Base-by-base conservation (phyloP, 2,329 filamentous ascomycete species). In the Moelleriella libera region DNA sequence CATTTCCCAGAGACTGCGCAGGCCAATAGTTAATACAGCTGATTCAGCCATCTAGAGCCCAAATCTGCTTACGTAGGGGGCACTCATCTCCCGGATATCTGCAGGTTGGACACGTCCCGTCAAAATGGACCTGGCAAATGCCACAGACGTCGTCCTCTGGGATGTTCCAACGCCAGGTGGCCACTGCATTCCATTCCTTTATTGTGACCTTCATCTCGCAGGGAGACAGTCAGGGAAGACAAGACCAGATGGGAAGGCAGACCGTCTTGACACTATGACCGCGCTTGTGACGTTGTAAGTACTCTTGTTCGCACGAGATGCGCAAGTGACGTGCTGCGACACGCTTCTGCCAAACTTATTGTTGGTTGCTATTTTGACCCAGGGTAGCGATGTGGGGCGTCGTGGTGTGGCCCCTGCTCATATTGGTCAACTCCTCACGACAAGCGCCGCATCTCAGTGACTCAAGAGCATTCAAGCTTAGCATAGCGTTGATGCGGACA, bases 71-170 rank as follows among this genome's bases (percentile, higher is more conserved):
- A 96, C 90, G 74, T 50, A 98, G 74, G 50, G 85, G 85, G 68
- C 92, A 98, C 62, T 96, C 89, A 59, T 98, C 92, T 49, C 92
- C 92, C 11, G 92, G 92, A 61, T 88, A 97, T 74, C 94, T 95
- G 80, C 92, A 98, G 48, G 88, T 94, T 44, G 92, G 89, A 70
- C 92, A 98, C 30, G 92, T 97, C 50, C 89, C 90, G 63, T 98
- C 92, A 62, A 97, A 98, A 59, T 95, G 86, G 52, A 94, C 89
- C 62, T 94, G 90, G 68, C 92, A 98, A 68, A 98, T 98, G 58
- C 92, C 92, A 58, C 92, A 98, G 52, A 97, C 89, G 63, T 98
- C 90, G 68, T 96, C 90, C 58, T 95, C 88, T 29, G 90, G 88
- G 59, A 97, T 86, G 63, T 97, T 87, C 92, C 92, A 98, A 54